Percentiles rank a stretch among this genome's conserved stretches.
These are phyloP conservation scores for Solidago caesia DNA, from an alignment of 129 eudicot genomes.

Conservation along the genomic window DNA sequence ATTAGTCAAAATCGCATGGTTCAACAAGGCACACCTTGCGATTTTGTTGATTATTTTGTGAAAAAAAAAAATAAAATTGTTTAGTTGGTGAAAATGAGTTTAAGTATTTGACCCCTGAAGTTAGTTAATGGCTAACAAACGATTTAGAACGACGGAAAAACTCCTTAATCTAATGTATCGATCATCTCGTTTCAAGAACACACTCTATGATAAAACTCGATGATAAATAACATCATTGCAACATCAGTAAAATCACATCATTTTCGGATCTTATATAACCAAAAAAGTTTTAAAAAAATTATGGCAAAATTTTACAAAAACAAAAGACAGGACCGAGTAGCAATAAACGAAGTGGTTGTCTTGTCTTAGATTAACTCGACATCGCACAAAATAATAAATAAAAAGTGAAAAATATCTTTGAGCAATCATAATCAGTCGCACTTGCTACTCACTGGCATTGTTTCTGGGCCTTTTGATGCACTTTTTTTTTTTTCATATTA, in stretches of 20 bases:
- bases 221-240: too few relatives aligned
- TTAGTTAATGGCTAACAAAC: too few relatives aligned
- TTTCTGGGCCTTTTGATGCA: constrained; percentile 25
- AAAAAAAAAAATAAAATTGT: too few relatives aligned
- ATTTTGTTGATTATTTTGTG: too few relatives aligned
- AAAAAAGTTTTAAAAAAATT: too few relatives aligned
- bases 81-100: too few relatives aligned
- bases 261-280: neutral
- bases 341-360: constrained; percentile 22
- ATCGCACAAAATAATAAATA: constrained; percentile 3
- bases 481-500: constrained; percentile 16
- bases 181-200: neutral
- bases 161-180: neutral
- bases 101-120: too few relatives aligned
- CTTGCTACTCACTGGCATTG: constrained; percentile 24
- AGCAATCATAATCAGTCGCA: constrained; percentile 31
- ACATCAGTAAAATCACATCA: neutral
- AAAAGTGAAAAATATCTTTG: constrained; percentile 14
- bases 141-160: too few relatives aligned
- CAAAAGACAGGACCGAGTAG: neutral
- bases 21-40: too few relatives aligned
- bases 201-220: neutral
- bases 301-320: neutral
- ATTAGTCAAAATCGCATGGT: too few relatives aligned
- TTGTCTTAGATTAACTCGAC: constrained; percentile 25